Evolutionary conservation across 371 early-diverging fungal species (phyloP).

Genomic region (Lichtheimia ornata): DNA sequence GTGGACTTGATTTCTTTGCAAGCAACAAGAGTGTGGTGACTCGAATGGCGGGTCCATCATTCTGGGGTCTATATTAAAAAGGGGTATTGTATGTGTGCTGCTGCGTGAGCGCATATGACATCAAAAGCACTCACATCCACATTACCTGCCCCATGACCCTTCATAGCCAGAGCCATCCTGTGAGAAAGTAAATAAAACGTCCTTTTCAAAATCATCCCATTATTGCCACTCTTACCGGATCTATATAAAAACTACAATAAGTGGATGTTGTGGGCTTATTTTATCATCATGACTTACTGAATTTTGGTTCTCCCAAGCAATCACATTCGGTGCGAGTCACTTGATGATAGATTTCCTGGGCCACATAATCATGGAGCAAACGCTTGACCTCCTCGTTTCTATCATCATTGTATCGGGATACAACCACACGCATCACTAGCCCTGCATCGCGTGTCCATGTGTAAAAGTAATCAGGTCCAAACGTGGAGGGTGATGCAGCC

Average conservation of each 20-base stretch:
- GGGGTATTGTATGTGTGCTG: no score
- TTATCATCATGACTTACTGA: constrained; percentile 28
- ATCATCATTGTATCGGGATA: constrained; percentile 19
- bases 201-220: not conserved
- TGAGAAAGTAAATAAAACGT: not conserved
- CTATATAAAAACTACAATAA: not conserved
- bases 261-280: not conserved
- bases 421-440: constrained; percentile 54
- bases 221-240: constrained; percentile 5
- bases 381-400: constrained; percentile 17
- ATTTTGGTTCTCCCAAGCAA: constrained; percentile 81
- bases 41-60: constrained; percentile 84
- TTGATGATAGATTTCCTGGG: constrained; percentile 34
- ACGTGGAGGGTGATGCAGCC: constrained; percentile 40
- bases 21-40: constrained; percentile 56
- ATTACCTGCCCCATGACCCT: constrained; percentile 59
- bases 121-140: no score
- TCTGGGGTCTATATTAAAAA: constrained; percentile 75
- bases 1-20: constrained; percentile 28
- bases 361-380: constrained; percentile 38
- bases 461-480: constrained; percentile 75
- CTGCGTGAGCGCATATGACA: no score
- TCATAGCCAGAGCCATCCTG: constrained; percentile 54
- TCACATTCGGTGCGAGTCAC: constrained; percentile 25
- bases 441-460: constrained; percentile 79